Conservation (phyloP, 768 basidiomycete species). For the Leccinum truebloodii region DNA sequence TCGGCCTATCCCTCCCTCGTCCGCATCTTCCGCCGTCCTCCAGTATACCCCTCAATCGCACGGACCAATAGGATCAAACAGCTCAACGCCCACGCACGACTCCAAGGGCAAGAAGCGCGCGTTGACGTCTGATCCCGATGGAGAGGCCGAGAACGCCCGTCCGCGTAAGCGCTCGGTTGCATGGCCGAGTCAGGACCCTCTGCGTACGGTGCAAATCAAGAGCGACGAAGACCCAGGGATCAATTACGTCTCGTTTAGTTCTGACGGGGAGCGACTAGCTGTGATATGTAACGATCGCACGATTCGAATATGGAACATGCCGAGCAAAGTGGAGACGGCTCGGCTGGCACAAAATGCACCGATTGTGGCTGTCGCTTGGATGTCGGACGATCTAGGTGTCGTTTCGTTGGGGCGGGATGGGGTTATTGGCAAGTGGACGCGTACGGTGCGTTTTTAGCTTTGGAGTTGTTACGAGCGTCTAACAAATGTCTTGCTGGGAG, state of each 20-base stretch:
- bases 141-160: conserved; percentile 28
- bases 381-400: conserved; percentile 56
- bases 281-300: conserved; percentile 61
- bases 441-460: conserved; percentile 41
- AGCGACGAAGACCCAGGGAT: conserved; percentile 52
- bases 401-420: conserved; percentile 61
- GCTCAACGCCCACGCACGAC: conserved; percentile 31
- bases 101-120: conserved; percentile 43
- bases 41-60: conserved; percentile 25
- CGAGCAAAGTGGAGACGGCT: conserved; percentile 50
- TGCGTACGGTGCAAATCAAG: conserved; percentile 39
- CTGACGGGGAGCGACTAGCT: conserved; percentile 57
- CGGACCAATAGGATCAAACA: conserved; percentile 17
- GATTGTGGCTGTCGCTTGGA: conserved; percentile 56
- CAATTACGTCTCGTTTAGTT: conserved; percentile 48
- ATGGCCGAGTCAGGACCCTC: conserved; percentile 52
- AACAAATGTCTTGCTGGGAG: neutral
- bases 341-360: conserved; percentile 53
- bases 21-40: conserved; percentile 39
- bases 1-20: conserved; percentile 25
- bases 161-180: conserved; percentile 37
- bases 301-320: conserved; percentile 63
- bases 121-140: conserved; percentile 24
- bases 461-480: neutral
- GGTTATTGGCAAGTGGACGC: conserved; percentile 58